Evolutionary conservation across 108 stramenopile species (phyloP), one percentile per base, ranked within the genome.

Genomic region (Heterococcus sp.): DNA sequence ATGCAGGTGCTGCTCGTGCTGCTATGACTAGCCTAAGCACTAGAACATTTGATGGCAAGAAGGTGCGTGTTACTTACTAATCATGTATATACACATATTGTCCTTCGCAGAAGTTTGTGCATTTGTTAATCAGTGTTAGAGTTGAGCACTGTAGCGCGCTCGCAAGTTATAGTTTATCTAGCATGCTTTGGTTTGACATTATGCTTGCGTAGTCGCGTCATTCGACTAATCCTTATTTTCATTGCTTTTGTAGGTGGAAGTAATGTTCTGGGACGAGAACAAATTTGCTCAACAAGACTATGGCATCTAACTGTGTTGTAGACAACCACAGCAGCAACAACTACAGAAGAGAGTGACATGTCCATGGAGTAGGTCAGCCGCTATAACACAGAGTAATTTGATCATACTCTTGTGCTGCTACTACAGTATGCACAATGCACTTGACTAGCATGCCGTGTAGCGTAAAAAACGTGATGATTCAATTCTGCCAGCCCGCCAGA

Each of bases 211-310:
- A 0, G 2, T 69, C 32, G 21, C 21, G 27, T 14, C 31, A 69
- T 35, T 0, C 68, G n/a, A 33, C 5, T 34, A 36, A 35, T 70
- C 36, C 33, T 35, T 3, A 30, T 27, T 32, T 36, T 14, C 27
- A 37, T 5, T 8, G 1, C 35, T 11, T 14, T 26, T 71, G n/a
- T 28, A 78, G 79, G 79, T 81, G 72, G 79, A 81, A n/a, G 79
- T 81, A 38, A 81, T 72, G 29, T 81, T 72, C 46, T 81, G 79
- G 79, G 69, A 69, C 33, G 79, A 81, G 74, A 72, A 81, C 27
- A 73, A 73, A 39, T 81, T 73, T 58, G 46, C 46, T 14, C 46
- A 58, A 21, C 14, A 21, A 14, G 46, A 58, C 46, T 58, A 58
- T 58, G 46, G 46, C 46, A n/a, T n/a, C n/a, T n/a, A n/a, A n/a